Conservation (phyloP, 331 rosid genomes). For the Quercus lobata region DNA sequence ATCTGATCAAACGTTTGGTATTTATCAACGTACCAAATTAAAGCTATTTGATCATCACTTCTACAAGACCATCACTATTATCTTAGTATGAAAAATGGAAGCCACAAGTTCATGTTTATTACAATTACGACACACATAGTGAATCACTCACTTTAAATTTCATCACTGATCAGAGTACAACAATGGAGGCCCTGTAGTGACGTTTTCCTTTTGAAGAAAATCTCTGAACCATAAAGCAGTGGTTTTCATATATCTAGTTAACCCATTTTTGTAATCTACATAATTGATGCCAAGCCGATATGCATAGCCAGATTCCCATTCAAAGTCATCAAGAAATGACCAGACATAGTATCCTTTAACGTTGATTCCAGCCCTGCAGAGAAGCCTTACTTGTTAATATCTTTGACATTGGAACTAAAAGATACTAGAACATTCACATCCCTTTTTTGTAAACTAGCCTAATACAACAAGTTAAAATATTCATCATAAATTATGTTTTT, state of each 20-base stretch:
- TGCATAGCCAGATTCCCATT: slow-evolving; percentile 42
- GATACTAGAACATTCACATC: too few relatives aligned
- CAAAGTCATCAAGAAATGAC: slow-evolving; percentile 38
- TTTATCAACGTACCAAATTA: too few relatives aligned
- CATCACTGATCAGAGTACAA: background rate
- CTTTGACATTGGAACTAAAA: background rate
- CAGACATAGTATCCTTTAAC: slow-evolving; percentile 29
- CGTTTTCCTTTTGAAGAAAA: slow-evolving; percentile 20
- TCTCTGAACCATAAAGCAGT: slow-evolving; percentile 41
- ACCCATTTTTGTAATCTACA: slow-evolving; percentile 23
- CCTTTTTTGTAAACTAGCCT: too few relatives aligned
- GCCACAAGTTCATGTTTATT: too few relatives aligned
- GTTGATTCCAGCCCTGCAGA: slow-evolving; percentile 1
- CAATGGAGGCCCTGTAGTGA: too few relatives aligned
- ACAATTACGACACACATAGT: background rate
- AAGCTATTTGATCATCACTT: too few relatives aligned
- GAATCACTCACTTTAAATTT: background rate
- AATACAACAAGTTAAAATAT: too few relatives aligned
- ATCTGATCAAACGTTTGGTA: too few relatives aligned
- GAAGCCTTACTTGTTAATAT: background rate
- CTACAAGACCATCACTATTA: too few relatives aligned
- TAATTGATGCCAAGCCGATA: slow-evolving; percentile 32
- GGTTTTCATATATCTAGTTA: background rate
- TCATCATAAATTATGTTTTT: too few relatives aligned
- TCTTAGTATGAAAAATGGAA: too few relatives aligned